A percentile compares a stretch with the other conserved stretches of the same genome.
Conservation (phyloP, 2,329 filamentous ascomycete species). For the Hirsutella rhossiliensis region DNA sequence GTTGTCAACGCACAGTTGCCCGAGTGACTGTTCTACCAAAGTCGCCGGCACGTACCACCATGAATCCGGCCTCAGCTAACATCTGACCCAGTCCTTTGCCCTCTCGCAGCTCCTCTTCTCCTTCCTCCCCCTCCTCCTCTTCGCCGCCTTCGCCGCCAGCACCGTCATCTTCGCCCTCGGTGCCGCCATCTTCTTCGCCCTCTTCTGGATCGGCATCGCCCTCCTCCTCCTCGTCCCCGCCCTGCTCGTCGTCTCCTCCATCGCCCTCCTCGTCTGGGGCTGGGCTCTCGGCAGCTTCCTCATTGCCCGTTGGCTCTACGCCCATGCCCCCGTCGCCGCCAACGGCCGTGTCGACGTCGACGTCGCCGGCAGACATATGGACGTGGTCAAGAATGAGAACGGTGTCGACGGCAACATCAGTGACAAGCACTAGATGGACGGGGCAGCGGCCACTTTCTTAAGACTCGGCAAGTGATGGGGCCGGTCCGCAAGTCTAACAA, state of each 20-base stretch:
- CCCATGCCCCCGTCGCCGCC: constrained; percentile 13
- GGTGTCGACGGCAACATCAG: constrained; percentile 8
- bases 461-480: too few species aligned
- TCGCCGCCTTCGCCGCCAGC: constrained; percentile 52
- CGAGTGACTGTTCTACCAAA: too few species aligned
- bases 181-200: constrained; percentile 50
- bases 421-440: neutral
- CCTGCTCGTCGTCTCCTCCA: constrained; percentile 50
- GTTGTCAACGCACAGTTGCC: too few species aligned
- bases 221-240: constrained; percentile 56
- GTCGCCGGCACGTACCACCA: too few species aligned
- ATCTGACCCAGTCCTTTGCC: constrained; percentile 49
- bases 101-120: constrained; percentile 52
- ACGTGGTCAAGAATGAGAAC: constrained; percentile 11
- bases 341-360: constrained; percentile 10
- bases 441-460: too few species aligned
- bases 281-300: constrained; percentile 53
- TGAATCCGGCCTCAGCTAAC: too few species aligned
- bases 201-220: constrained; percentile 56
- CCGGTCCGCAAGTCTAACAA: too few species aligned
- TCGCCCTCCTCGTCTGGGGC: constrained; percentile 53
- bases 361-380: constrained; percentile 7
- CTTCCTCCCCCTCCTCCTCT: constrained; percentile 55
- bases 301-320: constrained; percentile 33
- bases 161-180: constrained; percentile 51